Conservation (phyloP, 805 yeast genomes). For the Nakazawaea peltata region DNA sequence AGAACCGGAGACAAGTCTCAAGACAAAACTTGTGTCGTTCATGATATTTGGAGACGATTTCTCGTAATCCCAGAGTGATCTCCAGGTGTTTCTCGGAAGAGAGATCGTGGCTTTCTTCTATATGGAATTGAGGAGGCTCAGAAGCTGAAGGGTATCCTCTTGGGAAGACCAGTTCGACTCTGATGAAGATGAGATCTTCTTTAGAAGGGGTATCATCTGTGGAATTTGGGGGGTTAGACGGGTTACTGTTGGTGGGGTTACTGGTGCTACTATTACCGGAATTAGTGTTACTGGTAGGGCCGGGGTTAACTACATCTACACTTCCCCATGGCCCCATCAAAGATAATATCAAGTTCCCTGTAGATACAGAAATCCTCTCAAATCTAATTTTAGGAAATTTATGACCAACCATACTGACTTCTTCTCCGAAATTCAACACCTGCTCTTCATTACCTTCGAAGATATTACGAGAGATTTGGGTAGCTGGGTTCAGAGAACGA, state of each 20-base stretch:
- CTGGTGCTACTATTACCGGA: constrained; percentile 18
- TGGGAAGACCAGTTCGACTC: constrained; percentile 70
- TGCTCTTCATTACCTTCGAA: constrained; percentile 10
- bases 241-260: too few species aligned
- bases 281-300: constrained; percentile 29
- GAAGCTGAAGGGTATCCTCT: constrained; percentile 57
- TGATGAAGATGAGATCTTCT: constrained; percentile 48
- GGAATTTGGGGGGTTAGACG: too few species aligned
- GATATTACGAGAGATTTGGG: constrained; percentile 17
- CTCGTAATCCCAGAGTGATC: constrained; percentile 42
- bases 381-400: constrained; percentile 82
- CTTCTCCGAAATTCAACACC: constrained; percentile 78
- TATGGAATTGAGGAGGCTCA: constrained; percentile 42
- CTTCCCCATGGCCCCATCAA: constrained; percentile 66
- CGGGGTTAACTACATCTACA: neutral
- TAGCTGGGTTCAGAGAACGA: constrained; percentile 31
- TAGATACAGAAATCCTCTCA: constrained; percentile 81
- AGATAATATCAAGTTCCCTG: constrained; percentile 73
- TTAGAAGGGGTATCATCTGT: too few species aligned
- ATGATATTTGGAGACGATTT: constrained; percentile 50
- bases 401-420: constrained; percentile 80
- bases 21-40: constrained; percentile 58
- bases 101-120: constrained; percentile 77
- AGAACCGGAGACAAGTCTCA: constrained; percentile 68
- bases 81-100: constrained; percentile 38